Evolutionary conservation across 805 yeast genomes (phyloP).

Genomic region (Metschnikowia lochheadii): DNA sequence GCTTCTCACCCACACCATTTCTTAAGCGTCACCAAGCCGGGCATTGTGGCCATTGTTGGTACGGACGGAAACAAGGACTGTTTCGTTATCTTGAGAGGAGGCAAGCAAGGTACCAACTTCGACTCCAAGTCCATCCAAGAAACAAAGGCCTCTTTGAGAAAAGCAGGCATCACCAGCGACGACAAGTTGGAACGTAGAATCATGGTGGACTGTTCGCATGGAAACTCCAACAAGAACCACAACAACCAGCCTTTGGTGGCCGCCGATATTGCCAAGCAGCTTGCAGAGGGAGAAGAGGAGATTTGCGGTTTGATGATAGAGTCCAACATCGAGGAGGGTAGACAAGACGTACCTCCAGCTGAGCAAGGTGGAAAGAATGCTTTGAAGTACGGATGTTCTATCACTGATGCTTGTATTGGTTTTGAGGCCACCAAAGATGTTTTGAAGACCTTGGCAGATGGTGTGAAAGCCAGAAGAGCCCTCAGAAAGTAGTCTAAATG

Average conservation of each 20-base stretch:
- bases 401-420: conserved; percentile 94
- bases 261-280: conserved; percentile 73
- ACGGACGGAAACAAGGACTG: conserved; percentile 95
- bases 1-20: conserved; percentile 92
- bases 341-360: conserved; percentile 68
- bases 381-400: conserved; percentile 88
- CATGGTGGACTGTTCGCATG: conserved; percentile 98
- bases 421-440: conserved; percentile 86
- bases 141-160: conserved; percentile 61
- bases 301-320: conserved; percentile 96
- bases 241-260: conserved; percentile 95
- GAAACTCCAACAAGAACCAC: conserved; percentile 92
- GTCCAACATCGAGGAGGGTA: conserved; percentile 86
- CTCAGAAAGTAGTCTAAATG: conserved; percentile 6
- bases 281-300: conserved; percentile 70
- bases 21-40: conserved; percentile 96
- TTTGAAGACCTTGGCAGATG: conserved; percentile 72
- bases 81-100: conserved; percentile 94
- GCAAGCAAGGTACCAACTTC: conserved; percentile 89
- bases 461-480: conserved; percentile 78
- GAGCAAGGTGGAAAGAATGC: conserved; percentile 47
- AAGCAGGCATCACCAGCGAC: conserved; percentile 41
- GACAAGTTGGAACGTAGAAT: conserved; percentile 46
- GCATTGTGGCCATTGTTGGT: conserved; percentile 92
- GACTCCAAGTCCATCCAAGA: conserved; percentile 73